phyloP scores from a whole-genome alignment of 352 stramenopile genomes.

The Detonula confervacea region DNA sequence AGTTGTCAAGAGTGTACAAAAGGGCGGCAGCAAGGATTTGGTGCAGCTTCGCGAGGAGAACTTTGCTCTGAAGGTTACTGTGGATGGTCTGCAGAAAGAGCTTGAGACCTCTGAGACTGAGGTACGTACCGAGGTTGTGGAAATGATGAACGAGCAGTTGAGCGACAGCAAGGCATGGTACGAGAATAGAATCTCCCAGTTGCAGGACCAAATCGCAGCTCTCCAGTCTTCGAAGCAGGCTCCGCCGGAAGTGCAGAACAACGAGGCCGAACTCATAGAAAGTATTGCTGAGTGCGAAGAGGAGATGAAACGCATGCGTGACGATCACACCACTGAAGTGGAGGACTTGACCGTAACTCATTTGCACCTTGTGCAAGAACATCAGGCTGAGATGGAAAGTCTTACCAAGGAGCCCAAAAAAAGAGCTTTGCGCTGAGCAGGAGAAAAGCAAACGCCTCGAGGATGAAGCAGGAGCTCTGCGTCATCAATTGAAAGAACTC shows the following conservation, averaged over 20 bases:
- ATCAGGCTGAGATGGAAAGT: constrained; percentile 40
- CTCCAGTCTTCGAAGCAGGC: constrained; percentile 46
- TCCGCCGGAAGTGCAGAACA: constrained; percentile 49
- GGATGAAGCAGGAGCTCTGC: constrained; percentile 33
- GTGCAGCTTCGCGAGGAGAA: constrained; percentile 44
- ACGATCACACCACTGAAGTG: constrained; percentile 61
- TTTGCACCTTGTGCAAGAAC: constrained; percentile 44
- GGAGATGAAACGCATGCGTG: constrained; percentile 75
- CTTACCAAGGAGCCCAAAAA: constrained; percentile 15
- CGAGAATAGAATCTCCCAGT: constrained; percentile 58
- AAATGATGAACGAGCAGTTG: constrained; percentile 75
- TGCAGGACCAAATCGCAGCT: constrained; percentile 50
- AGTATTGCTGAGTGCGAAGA: constrained; percentile 82
- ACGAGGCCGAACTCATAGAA: constrained; percentile 72
- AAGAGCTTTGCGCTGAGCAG: constrained; percentile 32
- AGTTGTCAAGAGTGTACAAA: constrained; percentile 4
- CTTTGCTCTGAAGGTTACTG: constrained; percentile 41
- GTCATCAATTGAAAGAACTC: constrained; percentile 49
- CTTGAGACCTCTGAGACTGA: constrained; percentile 59
- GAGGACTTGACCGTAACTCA: constrained; percentile 34
- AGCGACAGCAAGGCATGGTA: constrained; percentile 58
- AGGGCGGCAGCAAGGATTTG: constrained; percentile 31
- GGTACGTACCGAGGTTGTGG: constrained; percentile 77
- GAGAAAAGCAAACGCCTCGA: constrained; percentile 28
- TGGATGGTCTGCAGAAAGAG: constrained; percentile 46